A percentile compares a stretch with the other conserved stretches of the same genome.
phyloP scores from a whole-genome alignment of 768 basidiomycete species.

The Suillus spraguei region DNA sequence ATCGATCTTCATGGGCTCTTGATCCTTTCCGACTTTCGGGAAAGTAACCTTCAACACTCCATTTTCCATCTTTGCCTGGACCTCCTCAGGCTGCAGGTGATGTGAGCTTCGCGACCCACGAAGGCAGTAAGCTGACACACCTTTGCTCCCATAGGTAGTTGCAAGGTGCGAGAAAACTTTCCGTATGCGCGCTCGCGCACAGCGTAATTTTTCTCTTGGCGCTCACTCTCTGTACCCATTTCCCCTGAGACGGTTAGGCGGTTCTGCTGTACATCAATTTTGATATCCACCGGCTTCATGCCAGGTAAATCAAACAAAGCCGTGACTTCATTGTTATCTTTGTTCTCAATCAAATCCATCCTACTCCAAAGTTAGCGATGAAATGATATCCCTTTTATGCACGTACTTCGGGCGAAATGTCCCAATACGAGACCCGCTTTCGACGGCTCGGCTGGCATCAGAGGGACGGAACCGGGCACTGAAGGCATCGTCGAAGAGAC shows the following conservation, averaged over 20 bases:
- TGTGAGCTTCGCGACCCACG: not conserved
- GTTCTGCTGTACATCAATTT: slow-evolving; percentile 53
- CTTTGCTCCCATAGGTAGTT: slow-evolving; percentile 52
- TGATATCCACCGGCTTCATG: slow-evolving; percentile 49
- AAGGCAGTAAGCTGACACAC: slow-evolving; percentile 16
- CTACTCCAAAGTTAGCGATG: slow-evolving; percentile 28
- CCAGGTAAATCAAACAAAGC: slow-evolving; percentile 64
- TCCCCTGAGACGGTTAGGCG: slow-evolving; percentile 56
- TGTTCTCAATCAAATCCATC: slow-evolving; percentile 58
- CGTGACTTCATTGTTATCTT: slow-evolving; percentile 48
- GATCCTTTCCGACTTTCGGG: slow-evolving; percentile 47
- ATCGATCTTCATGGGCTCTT: slow-evolving; percentile 46
- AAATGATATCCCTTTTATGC: not conserved
- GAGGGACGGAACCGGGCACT: slow-evolving; percentile 28
- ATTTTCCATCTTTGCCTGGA: slow-evolving; percentile 50
- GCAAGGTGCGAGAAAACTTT: slow-evolving; percentile 49
- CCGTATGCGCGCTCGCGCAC: slow-evolving; percentile 50
- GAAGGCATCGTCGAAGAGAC: slow-evolving; percentile 44
- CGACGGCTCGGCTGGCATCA: slow-evolving; percentile 14
- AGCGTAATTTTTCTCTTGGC: slow-evolving; percentile 37
- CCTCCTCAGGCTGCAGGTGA: slow-evolving; percentile 30
- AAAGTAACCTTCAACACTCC: slow-evolving; percentile 56
- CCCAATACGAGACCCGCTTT: slow-evolving; percentile 14
- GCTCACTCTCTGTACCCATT: slow-evolving; percentile 33
- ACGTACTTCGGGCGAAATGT: slow-evolving; percentile 36